Percentiles rank a stretch among this genome's conserved stretches.
These are phyloP conservation scores for Cordyceps javanica DNA, from an alignment of 2,329 filamentous ascomycete genomes.

Conservation along the genomic window DNA sequence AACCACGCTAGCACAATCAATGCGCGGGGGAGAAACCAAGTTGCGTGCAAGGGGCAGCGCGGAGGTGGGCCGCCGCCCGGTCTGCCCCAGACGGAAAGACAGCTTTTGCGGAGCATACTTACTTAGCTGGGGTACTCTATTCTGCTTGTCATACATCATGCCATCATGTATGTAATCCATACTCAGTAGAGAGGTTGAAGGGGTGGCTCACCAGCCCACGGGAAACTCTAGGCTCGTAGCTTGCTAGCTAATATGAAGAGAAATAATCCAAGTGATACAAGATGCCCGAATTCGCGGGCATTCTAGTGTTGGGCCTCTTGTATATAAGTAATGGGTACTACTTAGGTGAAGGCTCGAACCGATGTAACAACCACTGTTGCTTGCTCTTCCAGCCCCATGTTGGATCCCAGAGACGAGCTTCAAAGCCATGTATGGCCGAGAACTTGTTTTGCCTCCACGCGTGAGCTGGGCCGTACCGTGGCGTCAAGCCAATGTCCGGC, in stretches of 20 bases:
- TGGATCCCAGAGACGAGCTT: neutral
- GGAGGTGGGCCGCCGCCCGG: constrained; percentile 6
- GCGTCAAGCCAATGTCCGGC: neutral
- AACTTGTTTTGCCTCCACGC: neutral
- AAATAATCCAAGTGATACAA: neutral
- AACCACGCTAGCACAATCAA: neutral
- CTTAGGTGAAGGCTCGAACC: neutral
- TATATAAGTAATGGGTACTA: too few relatives aligned
- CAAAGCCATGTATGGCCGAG: neutral
- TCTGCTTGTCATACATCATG: constrained; percentile 2
- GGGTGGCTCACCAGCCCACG: neutral
- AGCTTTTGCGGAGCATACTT: constrained; percentile 11
- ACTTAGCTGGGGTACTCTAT: neutral
- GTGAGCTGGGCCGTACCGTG: neutral
- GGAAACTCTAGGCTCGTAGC: neutral
- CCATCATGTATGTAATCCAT: neutral
- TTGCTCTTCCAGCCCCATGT: neutral
- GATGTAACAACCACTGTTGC: neutral
- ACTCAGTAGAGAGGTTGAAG: neutral
- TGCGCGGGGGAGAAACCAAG: neutral
- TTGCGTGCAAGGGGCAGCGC: neutral
- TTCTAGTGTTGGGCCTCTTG: too few relatives aligned
- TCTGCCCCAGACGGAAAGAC: neutral
- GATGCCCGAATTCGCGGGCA: neutral
- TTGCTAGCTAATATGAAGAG: neutral